phyloP scores from a whole-genome alignment of 1,284 basidiomycete genomes.

The Cystobasidium sp. region DNA sequence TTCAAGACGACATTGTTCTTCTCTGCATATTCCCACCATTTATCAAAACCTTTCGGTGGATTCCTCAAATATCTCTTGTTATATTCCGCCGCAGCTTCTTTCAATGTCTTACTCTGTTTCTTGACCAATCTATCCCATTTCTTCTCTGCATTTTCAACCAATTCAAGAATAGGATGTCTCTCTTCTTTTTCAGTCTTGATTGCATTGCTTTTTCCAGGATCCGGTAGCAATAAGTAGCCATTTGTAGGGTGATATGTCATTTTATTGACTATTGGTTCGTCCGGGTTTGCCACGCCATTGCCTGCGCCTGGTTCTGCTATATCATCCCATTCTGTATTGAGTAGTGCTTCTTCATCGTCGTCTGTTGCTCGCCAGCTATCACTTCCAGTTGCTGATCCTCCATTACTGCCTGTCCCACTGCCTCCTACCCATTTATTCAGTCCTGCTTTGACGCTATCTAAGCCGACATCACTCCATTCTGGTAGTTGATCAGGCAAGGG shows the following conservation, averaged over 20 bases:
- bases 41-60: slow-evolving; percentile 85
- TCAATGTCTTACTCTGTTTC: slow-evolving; percentile 75
- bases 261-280: slow-evolving; percentile 38
- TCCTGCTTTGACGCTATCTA: slow-evolving; percentile 47
- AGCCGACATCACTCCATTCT: slow-evolving; percentile 43
- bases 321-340: slow-evolving; percentile 36
- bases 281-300: slow-evolving; percentile 3
- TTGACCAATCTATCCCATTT: slow-evolving; percentile 69
- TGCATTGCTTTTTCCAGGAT: slow-evolving; percentile 19
- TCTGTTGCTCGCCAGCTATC: slow-evolving; percentile 26
- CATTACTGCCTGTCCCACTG: neutral
- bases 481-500: slow-evolving; percentile 50
- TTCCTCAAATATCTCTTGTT: slow-evolving; percentile 71
- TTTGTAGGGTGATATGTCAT: slow-evolving; percentile 41
- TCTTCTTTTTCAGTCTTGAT: slow-evolving; percentile 35
- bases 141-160: slow-evolving; percentile 78
- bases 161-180: slow-evolving; percentile 55
- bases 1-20: slow-evolving; percentile 53
- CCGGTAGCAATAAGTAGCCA: slow-evolving; percentile 39
- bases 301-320: slow-evolving; percentile 23
- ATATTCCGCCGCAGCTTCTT: slow-evolving; percentile 79
- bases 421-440: slow-evolving; percentile 39
- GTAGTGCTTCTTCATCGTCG: slow-evolving; percentile 28
- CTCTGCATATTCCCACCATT: slow-evolving; percentile 54
- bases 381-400: neutral